Percentiles rank a stretch among this genome's conserved stretches.
These are phyloP conservation scores for Penicillium hesseltinei DNA, from an alignment of 2,329 filamentous ascomycete species.

Conservation along the genomic window DNA sequence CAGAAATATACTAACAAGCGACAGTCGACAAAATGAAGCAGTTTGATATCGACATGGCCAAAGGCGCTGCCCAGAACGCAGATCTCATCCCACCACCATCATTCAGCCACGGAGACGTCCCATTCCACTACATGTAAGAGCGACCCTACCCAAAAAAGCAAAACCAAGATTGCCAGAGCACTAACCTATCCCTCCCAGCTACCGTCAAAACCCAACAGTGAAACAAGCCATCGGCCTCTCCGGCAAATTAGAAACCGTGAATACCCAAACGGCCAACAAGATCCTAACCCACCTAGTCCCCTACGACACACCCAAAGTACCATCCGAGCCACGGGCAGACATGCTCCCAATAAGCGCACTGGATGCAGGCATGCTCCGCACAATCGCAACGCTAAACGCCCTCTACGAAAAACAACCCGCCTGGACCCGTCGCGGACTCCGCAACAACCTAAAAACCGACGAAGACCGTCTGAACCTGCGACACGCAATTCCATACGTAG, in stretches of 20 bases:
- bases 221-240: constrained; percentile 58
- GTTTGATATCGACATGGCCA: constrained; percentile 66
- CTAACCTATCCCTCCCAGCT: constrained; percentile 49
- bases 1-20: neutral
- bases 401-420: constrained; percentile 74
- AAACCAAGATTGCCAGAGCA: constrained; percentile 12
- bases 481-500: constrained; percentile 76
- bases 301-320: constrained; percentile 62
- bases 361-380: constrained; percentile 59
- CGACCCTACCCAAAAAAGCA: too few relatives aligned
- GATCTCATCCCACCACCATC: constrained; percentile 77
- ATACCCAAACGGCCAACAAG: constrained; percentile 57
- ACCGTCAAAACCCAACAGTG: constrained; percentile 81
- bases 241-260: constrained; percentile 60
- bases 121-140: constrained; percentile 60
- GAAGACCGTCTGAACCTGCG: constrained; percentile 60
- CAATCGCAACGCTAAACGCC: constrained; percentile 62
- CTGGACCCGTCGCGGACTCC: constrained; percentile 79
- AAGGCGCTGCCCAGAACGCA: constrained; percentile 58
- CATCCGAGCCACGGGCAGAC: constrained; percentile 59
- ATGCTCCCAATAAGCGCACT: constrained; percentile 51
- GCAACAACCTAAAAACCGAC: constrained; percentile 63
- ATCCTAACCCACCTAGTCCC: constrained; percentile 59
- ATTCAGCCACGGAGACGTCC: constrained; percentile 71
- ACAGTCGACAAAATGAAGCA: constrained; percentile 58